A percentile compares a stretch with the other conserved stretches of the same genome.
These are phyloP conservation scores for Paecilomyces sp. DNA, from an alignment of 2,329 filamentous ascomycete genomes.

Conservation along the genomic window DNA sequence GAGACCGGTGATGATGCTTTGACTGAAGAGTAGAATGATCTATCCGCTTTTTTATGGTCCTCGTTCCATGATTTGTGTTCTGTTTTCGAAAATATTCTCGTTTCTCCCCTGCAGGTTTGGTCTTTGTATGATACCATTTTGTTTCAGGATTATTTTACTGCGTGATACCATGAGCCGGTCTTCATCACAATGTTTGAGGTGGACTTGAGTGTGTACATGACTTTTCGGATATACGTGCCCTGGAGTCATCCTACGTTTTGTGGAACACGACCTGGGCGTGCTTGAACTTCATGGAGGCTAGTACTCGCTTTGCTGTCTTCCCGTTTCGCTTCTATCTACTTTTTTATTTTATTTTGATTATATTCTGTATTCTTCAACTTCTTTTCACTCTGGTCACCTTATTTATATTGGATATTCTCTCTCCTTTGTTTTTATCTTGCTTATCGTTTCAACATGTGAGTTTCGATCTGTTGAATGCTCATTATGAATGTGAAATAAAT, in stretches of 20 bases:
- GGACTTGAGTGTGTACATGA: not conserved
- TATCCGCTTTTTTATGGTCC: constrained; percentile 1
- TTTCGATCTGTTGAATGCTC: not conserved
- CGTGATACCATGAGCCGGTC: not conserved
- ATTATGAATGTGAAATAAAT: not conserved
- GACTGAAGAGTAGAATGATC: constrained; percentile 42
- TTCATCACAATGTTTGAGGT: not conserved
- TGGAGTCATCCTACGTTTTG: not conserved
- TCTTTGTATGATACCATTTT: constrained; percentile 34
- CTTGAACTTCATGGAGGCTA: not conserved
- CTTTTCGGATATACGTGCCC: not conserved
- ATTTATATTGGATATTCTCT: not conserved
- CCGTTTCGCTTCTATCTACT: not conserved
- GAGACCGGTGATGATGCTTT: constrained; percentile 72
- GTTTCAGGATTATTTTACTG: constrained; percentile 15
- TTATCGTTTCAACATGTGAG: not conserved
- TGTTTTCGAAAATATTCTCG: constrained; percentile 6
- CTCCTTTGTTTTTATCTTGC: not conserved
- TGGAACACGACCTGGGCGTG: not conserved
- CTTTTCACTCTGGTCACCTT: not conserved
- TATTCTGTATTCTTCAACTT: not conserved
- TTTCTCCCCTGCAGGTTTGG: constrained; percentile 7
- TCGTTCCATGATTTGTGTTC: not conserved
- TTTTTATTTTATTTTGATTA: not conserved
- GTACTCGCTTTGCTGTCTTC: not conserved